Base-by-base conservation (phyloP, 371 early-diverging fungal species). In the Saksenaea vasiformis region DNA sequence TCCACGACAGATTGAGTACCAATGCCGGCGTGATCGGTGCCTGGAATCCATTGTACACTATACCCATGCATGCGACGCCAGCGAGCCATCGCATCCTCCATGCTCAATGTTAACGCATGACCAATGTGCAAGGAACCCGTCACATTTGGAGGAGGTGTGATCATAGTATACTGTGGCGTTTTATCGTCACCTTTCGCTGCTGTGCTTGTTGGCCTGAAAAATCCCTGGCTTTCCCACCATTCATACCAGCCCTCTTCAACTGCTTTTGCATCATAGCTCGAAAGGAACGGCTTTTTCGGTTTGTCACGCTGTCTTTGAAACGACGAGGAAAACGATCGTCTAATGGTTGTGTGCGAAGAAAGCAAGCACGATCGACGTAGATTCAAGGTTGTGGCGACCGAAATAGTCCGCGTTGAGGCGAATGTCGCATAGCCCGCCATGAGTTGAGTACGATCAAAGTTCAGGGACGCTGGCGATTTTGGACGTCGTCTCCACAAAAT, bases 1-100 rank as follows among this genome's bases (percentile, higher is more conserved):
- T 97, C 97, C 5, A 99, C 97, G 11, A 99, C 96, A 1, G 93
- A 87, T 71, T 99, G 98, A 0, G 97, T 97, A 15, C 96, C 94
- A 66, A 99, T 99, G 54, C 99, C 98, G 17, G 99, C 99, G 76
- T 99, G 99, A 71, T 99, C 99, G 64, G 92, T 92, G 14, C 99
- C 99, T 14, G 98, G 98, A 15, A 97, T 85, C 87, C 91, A 99
- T 11, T 92, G 80, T 0, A 92, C 91, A 22, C 87, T 76, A 59
- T 92, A 84, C 27, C 95, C 95, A 13, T 81, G 75, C 94, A 98
- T 94, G 15, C 97, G 86, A 57, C 92, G 82, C 90, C 93, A 96
- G 34, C 99, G 85, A 0, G 87, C 90, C 59, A 98, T 65, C 9
- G 92, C 79, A 74, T 99, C 99, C 64, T 90, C 88, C 19, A 98